Conservation (phyloP, 768 basidiomycete species). For the Pholiota microspora region DNA sequence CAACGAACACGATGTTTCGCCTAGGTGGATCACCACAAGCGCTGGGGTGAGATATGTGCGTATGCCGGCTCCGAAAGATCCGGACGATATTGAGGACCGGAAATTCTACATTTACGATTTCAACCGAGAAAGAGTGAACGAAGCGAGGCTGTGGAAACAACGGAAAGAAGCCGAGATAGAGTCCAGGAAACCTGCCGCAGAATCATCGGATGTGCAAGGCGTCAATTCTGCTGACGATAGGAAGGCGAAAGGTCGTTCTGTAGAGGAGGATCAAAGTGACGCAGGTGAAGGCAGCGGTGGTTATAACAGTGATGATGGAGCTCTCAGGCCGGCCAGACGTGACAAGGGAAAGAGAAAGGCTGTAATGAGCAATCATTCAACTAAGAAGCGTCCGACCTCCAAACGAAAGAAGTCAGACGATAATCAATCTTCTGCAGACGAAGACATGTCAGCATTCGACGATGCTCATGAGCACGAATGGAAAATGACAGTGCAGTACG, state of each 20-base stretch:
- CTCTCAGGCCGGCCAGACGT: background rate
- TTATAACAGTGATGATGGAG: background rate
- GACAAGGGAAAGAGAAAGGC: background rate
- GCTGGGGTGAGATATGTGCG: conserved; percentile 1
- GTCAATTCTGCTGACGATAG: too few relatives aligned
- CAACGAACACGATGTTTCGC: background rate
- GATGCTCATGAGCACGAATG: background rate
- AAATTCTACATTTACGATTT: background rate
- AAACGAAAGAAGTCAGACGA: background rate
- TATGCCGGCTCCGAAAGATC: background rate
- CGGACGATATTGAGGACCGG: background rate
- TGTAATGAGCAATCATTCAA: background rate
- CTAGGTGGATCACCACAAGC: conserved; percentile 5
- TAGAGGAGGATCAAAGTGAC: background rate
- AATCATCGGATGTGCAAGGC: too few relatives aligned
- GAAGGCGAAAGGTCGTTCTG: background rate
- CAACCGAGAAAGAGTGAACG: background rate
- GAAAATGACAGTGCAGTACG: background rate
- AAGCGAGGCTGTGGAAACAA: too few relatives aligned
- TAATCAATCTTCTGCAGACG: background rate
- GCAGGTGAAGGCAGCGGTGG: background rate
- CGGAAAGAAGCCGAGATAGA: too few relatives aligned
- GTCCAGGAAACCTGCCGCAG: too few relatives aligned
- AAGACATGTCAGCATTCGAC: background rate
- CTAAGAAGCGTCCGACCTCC: background rate